phyloP scores from a whole-genome alignment of 2,329 filamentous ascomycete genomes.

The Cercospora nicotianae region DNA sequence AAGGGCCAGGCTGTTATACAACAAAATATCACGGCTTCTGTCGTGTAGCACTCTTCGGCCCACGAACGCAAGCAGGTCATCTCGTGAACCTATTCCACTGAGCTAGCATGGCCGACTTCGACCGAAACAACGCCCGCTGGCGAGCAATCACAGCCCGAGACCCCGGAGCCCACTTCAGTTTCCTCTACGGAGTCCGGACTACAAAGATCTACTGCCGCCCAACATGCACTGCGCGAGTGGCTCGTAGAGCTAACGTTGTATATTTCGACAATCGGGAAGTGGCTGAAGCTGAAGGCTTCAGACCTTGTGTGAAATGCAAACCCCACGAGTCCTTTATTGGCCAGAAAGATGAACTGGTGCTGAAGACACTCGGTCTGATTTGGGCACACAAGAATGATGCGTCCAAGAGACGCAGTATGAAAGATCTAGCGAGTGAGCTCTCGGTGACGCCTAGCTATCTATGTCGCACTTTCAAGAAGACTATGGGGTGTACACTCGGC shows the following conservation, averaged over 20 bases:
- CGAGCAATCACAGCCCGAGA: slow-evolving; percentile 19
- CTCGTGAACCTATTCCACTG: background rate
- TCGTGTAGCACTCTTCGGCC: no score
- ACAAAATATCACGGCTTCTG: no score
- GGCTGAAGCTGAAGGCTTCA: slow-evolving; percentile 54
- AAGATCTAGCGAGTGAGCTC: slow-evolving; percentile 52
- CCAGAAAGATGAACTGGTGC: slow-evolving; percentile 1
- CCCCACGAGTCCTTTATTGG: slow-evolving; percentile 40
- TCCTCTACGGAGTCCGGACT: slow-evolving; percentile 59
- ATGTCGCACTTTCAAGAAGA: slow-evolving; percentile 57
- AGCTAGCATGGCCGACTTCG: background rate
- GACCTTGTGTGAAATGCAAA: slow-evolving; percentile 60
- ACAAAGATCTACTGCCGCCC: slow-evolving; percentile 63
- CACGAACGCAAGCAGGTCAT: background rate
- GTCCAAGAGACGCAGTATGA: background rate
- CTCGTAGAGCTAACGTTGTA: slow-evolving; percentile 56
- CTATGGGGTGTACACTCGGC: slow-evolving; percentile 10
- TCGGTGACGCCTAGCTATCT: slow-evolving; percentile 60
- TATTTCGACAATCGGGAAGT: slow-evolving; percentile 53
- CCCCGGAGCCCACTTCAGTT: slow-evolving; percentile 33
- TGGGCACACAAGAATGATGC: background rate
- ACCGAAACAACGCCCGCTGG: slow-evolving; percentile 15
- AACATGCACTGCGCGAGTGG: slow-evolving; percentile 61
- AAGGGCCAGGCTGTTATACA: no score
- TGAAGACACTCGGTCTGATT: background rate